Percentiles rank a stretch among this genome's conserved stretches.
Evolutionary conservation across 192 early-diverging fungal genomes (phyloP).

Genomic region (Podila minutissima): DNA sequence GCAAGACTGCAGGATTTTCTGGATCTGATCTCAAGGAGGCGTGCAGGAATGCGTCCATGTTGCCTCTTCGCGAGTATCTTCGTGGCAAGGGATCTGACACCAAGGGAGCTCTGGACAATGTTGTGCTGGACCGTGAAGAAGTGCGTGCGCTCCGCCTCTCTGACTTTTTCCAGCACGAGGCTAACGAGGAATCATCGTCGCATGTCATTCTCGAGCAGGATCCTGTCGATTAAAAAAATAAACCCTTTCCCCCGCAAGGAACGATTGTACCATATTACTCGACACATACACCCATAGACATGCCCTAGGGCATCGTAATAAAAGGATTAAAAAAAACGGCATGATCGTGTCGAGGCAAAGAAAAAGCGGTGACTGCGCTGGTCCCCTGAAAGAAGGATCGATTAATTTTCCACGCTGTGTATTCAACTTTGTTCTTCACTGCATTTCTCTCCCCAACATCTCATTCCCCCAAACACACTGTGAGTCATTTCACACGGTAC

Average conservation of each 20-base stretch:
- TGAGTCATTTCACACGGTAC: too few relatives aligned
- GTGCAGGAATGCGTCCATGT: conserved; percentile 96
- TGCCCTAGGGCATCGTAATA: background rate
- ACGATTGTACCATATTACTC: background rate
- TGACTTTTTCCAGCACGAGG: conserved; percentile 50
- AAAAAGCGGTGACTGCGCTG: background rate
- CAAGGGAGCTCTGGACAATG: conserved; percentile 25
- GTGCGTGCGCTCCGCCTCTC: conserved; percentile 31
- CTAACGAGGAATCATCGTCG: conserved; percentile 45
- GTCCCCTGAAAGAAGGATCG: background rate
- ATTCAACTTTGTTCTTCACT: background rate
- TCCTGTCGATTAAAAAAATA: conserved; percentile 20
- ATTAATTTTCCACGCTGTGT: background rate
- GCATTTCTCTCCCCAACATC: conserved; percentile 1
- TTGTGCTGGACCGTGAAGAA: conserved; percentile 41
- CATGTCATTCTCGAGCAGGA: conserved; percentile 51
- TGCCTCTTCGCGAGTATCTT: conserved; percentile 90
- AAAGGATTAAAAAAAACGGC: background rate
- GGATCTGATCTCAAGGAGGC: conserved; percentile 98
- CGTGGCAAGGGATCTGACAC: conserved; percentile 56
- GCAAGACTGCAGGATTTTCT: conserved; percentile 82
- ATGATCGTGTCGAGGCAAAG: too few relatives aligned
- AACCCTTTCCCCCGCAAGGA: background rate
- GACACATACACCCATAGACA: background rate
- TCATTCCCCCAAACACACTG: background rate